Base-by-base conservation (phyloP, 768 basidiomycete species). In the Serendipita sp. region DNA sequence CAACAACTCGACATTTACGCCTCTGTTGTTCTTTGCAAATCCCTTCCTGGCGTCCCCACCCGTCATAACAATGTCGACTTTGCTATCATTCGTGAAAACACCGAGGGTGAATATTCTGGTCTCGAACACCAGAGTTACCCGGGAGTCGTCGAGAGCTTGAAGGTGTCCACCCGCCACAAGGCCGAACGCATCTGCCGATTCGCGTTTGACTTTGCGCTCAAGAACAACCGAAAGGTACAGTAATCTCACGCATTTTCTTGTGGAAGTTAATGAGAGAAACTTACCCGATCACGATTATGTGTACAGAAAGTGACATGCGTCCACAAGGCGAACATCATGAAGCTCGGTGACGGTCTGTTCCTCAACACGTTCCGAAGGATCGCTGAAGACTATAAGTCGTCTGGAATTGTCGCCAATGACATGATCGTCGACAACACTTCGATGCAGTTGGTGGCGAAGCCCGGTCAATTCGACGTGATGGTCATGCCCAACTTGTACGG, bases 311-410 rank as follows among this genome's bases (percentile, higher is more conserved):
- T 99, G 69, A 99, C 96, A 46, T 97, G 94, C 72, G 93, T 99
- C 51, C 96, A 99, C 85, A 99, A 99, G 78, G 96, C 96, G 71
- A 98, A 98, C 80, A 99, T 99, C 80, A 99, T 99, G 96, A 99
- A 99, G 76, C 86, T 97, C 70, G 95, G 95, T 74, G 96, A 98
- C 72, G 96, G 96, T 75, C 84, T 99, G 47, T 98, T 98, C 86
- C 83, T 98, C 70, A 94, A 92, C 77, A 98, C 94, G 28, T 99
- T 97, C 85, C 89, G 92, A 70, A 83, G 85, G 66, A 83, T 99
- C 66, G 96, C 93, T 38, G 91, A 98, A 75, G 95, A 97, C 74
- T 99, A 98, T 82, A 89, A 85, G 76, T 86, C 85, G 63, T 80
- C 86, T 48, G 96, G 96, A 48, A 94, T 99, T 72, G 83, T 84